Base-by-base conservation (phyloP, 164 flowering plant genomes). In the Protea cynaroides region DNA sequence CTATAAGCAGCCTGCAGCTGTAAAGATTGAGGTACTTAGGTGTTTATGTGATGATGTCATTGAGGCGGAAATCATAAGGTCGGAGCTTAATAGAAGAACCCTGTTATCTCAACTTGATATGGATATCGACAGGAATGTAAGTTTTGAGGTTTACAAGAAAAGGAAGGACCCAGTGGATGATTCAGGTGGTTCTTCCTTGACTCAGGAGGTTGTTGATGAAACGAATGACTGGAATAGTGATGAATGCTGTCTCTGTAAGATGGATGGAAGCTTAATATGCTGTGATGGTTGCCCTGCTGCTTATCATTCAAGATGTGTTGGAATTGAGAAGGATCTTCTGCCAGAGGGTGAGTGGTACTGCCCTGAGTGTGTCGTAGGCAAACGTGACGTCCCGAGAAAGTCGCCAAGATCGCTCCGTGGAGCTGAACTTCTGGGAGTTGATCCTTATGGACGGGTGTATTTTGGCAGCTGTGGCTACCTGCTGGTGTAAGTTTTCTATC, bases 211-310 rank as follows among this genome's bases (percentile, higher is more conserved):
- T 36, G 75, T 59, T 56, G 84, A 80, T 63, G 91, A 78, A 47
- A 61, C 71, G 24, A 55, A 61, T 65, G 99, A 95, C 72, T 68
- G 86, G 82, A 92, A 95, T 65, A 83, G 86, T 75, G 99, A 95
- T 76, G 99, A 95, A 56, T 95, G 98, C 71, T 87, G 96, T 70
- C 87, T 95, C 15, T 95, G 98, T 75, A 88, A 83, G 81, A 88
- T 92, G 97, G 99, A 92, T 73, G 99, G 98, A 25, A 85, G 59
- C 78, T 81, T 95, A 74, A 83, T 95, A 61, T 95, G 98, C 64
- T 92, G 98, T 81, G 99, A 95, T 82, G 98, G 99, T 57, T 95
- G 99, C 68, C 98, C 98, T 72, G 97, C 98, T 75, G 97, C 99
- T 50, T 95, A 81, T 70, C 99, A 92, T 81, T 78, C 87, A 52